Conservation (phyloP, 2,329 filamentous ascomycete genomes). For the Monascus ruber region DNA sequence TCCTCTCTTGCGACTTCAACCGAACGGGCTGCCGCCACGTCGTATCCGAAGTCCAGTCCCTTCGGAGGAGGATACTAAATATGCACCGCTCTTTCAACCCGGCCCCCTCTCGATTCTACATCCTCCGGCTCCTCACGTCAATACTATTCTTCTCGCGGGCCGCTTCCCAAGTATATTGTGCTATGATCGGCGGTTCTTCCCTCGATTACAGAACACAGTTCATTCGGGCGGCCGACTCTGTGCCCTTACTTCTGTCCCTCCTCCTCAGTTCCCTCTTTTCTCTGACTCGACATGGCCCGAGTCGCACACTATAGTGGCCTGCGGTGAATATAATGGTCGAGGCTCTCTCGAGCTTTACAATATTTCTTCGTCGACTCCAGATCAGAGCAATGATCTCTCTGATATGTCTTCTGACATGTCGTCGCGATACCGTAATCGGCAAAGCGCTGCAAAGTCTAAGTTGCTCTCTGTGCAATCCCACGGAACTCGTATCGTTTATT, state of each 20-base stretch:
- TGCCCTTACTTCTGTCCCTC: slow-evolving; percentile 54
- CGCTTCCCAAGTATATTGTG: slow-evolving; percentile 80
- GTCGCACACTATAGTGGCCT: slow-evolving; percentile 61
- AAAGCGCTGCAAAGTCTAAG: slow-evolving; percentile 70
- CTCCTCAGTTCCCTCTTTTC: slow-evolving; percentile 39
- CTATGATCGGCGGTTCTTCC: slow-evolving; percentile 81
- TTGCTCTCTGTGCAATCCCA: slow-evolving; percentile 72
- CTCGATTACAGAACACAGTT: slow-evolving; percentile 62
- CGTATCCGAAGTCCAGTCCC: slow-evolving; percentile 26
- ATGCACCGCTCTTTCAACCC: slow-evolving; percentile 66
- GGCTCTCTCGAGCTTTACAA: slow-evolving; percentile 78
- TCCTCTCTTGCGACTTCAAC: slow-evolving; percentile 19
- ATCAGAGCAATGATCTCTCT: slow-evolving; percentile 12
- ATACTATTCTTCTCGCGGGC: slow-evolving; percentile 79
- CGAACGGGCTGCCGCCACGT: slow-evolving; percentile 24
- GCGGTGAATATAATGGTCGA: slow-evolving; percentile 84
- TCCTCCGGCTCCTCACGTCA: slow-evolving; percentile 51
- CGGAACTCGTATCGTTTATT: slow-evolving; percentile 69
- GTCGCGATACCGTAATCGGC: slow-evolving; percentile 58
- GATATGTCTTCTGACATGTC: slow-evolving; percentile 16
- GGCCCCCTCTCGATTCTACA: slow-evolving; percentile 77
- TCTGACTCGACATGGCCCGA: slow-evolving; percentile 34
- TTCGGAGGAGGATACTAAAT: slow-evolving; percentile 32
- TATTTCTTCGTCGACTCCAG: slow-evolving; percentile 20
- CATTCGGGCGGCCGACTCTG: slow-evolving; percentile 75